Conservation (phyloP, 305 asterid species). For the Fraxinus nigra region DNA sequence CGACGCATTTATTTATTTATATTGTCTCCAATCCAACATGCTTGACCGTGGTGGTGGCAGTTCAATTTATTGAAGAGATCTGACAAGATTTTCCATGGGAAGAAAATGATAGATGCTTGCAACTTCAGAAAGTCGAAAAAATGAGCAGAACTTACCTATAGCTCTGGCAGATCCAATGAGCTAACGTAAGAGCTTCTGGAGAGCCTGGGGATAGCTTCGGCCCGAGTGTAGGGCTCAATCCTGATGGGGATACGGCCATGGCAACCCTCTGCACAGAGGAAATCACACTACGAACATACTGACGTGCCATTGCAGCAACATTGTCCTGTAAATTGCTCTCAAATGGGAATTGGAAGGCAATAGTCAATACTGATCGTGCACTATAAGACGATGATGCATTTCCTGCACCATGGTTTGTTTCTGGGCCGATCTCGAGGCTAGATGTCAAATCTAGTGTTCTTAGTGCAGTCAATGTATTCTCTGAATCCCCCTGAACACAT, state of each 20-base stretch:
- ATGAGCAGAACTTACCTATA: constrained; percentile 41
- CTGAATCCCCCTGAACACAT: constrained; percentile 45
- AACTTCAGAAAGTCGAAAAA: neutral
- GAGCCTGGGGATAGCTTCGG: constrained; percentile 70
- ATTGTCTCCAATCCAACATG: neutral
- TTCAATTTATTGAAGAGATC: neutral
- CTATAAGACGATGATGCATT: constrained; percentile 37
- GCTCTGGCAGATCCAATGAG: constrained; percentile 94
- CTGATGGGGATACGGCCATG: constrained; percentile 76
- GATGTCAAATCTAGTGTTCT: constrained; percentile 78
- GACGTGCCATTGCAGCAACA: constrained; percentile 86
- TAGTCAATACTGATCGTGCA: constrained; percentile 73
- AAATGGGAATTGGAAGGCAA: constrained; percentile 89
- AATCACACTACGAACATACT: constrained; percentile 76
- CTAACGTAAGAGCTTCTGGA: constrained; percentile 82
- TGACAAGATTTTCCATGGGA: neutral
- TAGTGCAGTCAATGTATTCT: constrained; percentile 40
- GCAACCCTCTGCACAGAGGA: constrained; percentile 91
- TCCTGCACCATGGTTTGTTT: constrained; percentile 34
- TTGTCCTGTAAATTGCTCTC: constrained; percentile 77
- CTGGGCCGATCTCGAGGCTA: constrained; percentile 68
- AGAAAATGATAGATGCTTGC: neutral
- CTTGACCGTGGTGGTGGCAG: neutral
- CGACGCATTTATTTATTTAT: neutral
- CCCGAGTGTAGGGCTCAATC: constrained; percentile 49